These are phyloP conservation scores for Cucurbita ficifolia DNA, from an alignment of 306 rosid species.

Conservation along the genomic window DNA sequence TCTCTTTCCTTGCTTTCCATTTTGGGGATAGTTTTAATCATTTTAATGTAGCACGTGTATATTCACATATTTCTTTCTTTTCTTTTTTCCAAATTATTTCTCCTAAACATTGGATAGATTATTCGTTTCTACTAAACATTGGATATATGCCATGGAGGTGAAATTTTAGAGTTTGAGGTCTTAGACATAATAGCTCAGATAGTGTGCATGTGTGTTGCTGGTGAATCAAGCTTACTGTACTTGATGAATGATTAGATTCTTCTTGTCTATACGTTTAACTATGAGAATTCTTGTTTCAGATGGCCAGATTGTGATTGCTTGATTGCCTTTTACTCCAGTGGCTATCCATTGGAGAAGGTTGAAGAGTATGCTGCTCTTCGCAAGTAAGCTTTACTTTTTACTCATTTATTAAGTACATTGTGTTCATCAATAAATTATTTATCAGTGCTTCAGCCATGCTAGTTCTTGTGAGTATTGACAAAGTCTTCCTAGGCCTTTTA, in stretches of 20 bases:
- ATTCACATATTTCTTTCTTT: background rate
- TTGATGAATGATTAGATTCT: background rate
- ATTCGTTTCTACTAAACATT: too few species aligned
- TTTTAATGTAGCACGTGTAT: background rate
- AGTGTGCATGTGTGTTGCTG: background rate
- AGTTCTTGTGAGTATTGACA: background rate
- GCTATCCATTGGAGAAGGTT: constrained; percentile 84
- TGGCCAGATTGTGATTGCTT: constrained; percentile 95
- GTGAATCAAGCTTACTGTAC: background rate
- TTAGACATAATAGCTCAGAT: background rate
- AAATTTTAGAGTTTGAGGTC: background rate
- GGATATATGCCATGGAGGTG: background rate
- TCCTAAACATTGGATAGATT: background rate
- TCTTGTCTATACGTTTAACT: constrained; percentile 6
- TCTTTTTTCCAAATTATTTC: background rate
- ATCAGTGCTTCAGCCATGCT: background rate
- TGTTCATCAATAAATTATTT: background rate
- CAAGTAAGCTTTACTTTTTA: constrained; percentile 52
- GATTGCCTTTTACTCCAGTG: constrained; percentile 89
- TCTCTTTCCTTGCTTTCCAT: background rate
- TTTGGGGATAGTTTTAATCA: background rate
- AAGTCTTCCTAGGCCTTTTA: background rate
- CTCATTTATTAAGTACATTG: constrained; percentile 2
- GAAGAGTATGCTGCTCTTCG: constrained; percentile 86
- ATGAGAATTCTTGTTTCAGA: constrained; percentile 39